Conservation (phyloP, 2,329 filamentous ascomycete species). For the Aspergillus tanneri region DNA sequence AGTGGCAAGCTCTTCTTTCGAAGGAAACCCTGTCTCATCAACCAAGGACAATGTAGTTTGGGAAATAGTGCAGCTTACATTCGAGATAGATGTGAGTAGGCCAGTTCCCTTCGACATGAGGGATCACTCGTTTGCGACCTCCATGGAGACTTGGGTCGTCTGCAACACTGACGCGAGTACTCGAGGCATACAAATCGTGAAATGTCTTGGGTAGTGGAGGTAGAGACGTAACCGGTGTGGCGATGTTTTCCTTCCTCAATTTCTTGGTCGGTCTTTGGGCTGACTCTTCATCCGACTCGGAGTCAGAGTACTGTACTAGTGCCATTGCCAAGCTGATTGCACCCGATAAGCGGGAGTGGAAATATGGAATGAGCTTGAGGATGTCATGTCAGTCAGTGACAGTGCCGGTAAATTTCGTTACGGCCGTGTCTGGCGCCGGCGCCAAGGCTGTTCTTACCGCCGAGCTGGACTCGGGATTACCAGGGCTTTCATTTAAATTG, state of each 20-base stretch:
- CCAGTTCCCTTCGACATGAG: conserved; percentile 88
- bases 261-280: conserved; percentile 27
- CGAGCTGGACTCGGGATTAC: neutral
- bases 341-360: neutral
- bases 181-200: conserved; percentile 85
- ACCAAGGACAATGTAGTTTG: conserved; percentile 8
- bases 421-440: too few relatives aligned
- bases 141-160: conserved; percentile 85
- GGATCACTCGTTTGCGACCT: conserved; percentile 76
- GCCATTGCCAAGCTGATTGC: conserved; percentile 47
- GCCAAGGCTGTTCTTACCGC: too few relatives aligned
- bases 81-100: conserved; percentile 89
- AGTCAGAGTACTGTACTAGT: conserved; percentile 64
- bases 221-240: conserved; percentile 40
- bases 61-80: conserved; percentile 60
- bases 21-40: conserved; percentile 41
- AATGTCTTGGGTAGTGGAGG: conserved; percentile 79
- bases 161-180: conserved; percentile 69
- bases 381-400: too few relatives aligned
- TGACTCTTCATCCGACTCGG: conserved; percentile 38
- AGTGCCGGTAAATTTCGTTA: too few relatives aligned
- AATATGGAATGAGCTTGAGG: too few relatives aligned
- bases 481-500: neutral
- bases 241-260: conserved; percentile 14
- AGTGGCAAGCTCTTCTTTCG: conserved; percentile 33